Evolutionary conservation across 1,139 yeast species (phyloP).

Genomic region (Sugiyamaella grinbergsii): DNA sequence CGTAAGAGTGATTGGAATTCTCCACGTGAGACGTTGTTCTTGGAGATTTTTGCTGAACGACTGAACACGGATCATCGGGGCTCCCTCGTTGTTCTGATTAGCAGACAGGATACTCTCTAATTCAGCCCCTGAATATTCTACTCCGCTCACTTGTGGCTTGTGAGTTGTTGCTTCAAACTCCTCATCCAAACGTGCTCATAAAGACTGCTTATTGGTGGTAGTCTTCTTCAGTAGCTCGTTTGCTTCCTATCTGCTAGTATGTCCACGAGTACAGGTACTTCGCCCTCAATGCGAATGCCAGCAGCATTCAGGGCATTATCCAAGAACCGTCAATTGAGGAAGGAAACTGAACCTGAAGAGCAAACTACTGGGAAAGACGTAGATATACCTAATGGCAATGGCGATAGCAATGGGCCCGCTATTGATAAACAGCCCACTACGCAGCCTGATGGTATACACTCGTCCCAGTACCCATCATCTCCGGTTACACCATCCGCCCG

Average conservation of each 20-base stretch:
- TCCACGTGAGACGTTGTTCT: not conserved
- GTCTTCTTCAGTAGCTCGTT: not conserved
- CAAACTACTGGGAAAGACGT: not conserved
- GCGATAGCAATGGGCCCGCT: not conserved
- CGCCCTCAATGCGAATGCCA: conserved; percentile 22
- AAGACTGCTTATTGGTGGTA: not conserved
- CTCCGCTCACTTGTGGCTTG: not conserved
- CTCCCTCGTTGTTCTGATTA: too few species aligned
- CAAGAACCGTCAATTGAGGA: not conserved
- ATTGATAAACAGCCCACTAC: not conserved
- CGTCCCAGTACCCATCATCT: not conserved
- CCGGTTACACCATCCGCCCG: conserved; percentile 7
- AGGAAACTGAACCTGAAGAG: not conserved
- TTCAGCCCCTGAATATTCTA: not conserved
- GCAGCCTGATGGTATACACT: not conserved
- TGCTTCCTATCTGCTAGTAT: not conserved
- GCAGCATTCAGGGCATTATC: conserved; percentile 20
- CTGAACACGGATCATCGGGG: too few species aligned
- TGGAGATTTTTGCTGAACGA: not conserved
- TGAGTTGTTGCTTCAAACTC: not conserved
- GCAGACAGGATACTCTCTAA: too few species aligned
- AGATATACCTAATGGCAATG: not conserved
- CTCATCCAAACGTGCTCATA: not conserved
- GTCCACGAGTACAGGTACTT: conserved; percentile 10
- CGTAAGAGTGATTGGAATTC: not conserved